Evolutionary conservation across 306 rosid species (phyloP).

Genomic region (Quercus cerris): DNA sequence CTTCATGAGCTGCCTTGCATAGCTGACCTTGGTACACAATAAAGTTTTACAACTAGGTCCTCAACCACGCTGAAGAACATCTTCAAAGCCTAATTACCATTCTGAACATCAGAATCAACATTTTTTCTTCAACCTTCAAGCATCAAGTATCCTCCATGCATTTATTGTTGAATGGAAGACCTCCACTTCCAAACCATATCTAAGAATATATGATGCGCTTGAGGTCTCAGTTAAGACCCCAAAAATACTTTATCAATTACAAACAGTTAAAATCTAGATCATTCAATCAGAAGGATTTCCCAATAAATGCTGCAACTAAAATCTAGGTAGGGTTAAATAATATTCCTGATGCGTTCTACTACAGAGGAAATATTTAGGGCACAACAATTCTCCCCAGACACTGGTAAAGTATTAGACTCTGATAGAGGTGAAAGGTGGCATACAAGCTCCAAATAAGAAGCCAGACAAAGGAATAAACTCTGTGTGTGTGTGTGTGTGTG

Average conservation of each 20-base stretch:
- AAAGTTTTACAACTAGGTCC: too few species aligned
- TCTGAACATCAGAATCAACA: neutral
- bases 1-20: too few species aligned
- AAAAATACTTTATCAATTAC: neutral
- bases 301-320: neutral
- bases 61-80: too few species aligned
- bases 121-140: neutral
- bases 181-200: too few species aligned
- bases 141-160: neutral
- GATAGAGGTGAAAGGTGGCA: neutral
- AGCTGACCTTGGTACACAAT: too few species aligned
- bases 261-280: neutral
- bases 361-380: neutral
- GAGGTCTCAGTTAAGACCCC: neutral
- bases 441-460: neutral
- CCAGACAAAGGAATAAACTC: neutral
- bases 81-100: neutral
- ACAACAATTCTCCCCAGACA: neutral
- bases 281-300: neutral
- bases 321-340: neutral
- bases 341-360: neutral
- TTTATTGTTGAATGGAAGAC: neutral
- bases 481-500: too few species aligned
- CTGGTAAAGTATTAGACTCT: neutral
- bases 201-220: neutral